phyloP scores from a whole-genome alignment of 2,329 filamentous ascomycete species.

The Ceratocystis papillata region DNA sequence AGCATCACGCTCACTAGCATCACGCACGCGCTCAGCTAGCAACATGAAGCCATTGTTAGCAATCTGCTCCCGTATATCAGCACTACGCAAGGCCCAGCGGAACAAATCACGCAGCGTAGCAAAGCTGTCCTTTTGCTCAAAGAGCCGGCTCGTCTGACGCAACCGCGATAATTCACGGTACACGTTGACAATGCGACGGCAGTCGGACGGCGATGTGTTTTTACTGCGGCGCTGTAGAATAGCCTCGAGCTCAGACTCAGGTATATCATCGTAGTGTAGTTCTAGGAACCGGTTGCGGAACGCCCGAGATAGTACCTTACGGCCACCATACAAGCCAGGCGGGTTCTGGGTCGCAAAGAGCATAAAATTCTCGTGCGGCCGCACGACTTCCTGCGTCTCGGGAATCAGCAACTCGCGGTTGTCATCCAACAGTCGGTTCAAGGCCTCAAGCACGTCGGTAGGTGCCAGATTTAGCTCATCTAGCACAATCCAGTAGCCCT shows the following conservation, averaged over 20 bases:
- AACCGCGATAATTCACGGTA: constrained; percentile 87
- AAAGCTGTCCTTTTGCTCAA: constrained; percentile 96
- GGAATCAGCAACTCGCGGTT: constrained; percentile 92
- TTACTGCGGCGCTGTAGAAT: constrained; percentile 83
- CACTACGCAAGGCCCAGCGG: constrained; percentile 78
- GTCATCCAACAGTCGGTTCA: constrained; percentile 91
- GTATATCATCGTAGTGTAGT: constrained; percentile 95
- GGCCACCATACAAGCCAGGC: constrained; percentile 84
- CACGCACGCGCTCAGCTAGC: constrained; percentile 85
- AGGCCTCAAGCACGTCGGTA: constrained; percentile 88
- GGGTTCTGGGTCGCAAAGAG: constrained; percentile 97
- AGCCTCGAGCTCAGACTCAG: constrained; percentile 81
- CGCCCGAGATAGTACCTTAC: constrained; percentile 84
- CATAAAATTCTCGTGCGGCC: constrained; percentile 90
- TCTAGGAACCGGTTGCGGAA: constrained; percentile 97
- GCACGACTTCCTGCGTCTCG: constrained; percentile 88
- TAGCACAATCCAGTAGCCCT: constrained; percentile 95
- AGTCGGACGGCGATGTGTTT: constrained; percentile 81
- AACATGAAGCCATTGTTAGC: constrained; percentile 94
- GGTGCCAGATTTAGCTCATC: constrained; percentile 96
- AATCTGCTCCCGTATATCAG: constrained; percentile 77
- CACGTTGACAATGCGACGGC: constrained; percentile 78
- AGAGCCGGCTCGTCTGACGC: constrained; percentile 79
- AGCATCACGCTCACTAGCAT: constrained; percentile 69
- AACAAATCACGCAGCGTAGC: constrained; percentile 93